These are phyloP conservation scores for Mortierella sp. DNA, from an alignment of 371 early-diverging fungal species.

Conservation along the genomic window DNA sequence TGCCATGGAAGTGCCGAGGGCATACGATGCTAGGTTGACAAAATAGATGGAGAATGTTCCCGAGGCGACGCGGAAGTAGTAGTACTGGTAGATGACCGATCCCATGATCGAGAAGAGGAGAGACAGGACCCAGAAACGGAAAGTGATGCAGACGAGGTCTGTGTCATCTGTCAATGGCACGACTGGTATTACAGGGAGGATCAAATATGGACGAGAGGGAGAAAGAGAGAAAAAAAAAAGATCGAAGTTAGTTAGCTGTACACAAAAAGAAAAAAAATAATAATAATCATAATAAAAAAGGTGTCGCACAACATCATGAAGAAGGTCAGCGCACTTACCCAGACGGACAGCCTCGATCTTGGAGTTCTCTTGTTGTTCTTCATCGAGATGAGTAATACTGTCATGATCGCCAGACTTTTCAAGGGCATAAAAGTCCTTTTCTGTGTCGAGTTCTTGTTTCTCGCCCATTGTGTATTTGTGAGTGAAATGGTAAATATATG, in stretches of 20 bases:
- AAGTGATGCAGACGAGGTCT: conserved; percentile 73
- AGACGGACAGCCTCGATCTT: conserved; percentile 21
- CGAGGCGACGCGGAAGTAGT: conserved; percentile 55
- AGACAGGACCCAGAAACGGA: conserved; percentile 77
- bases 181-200: not conserved
- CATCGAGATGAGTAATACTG: not conserved
- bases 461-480: not conserved
- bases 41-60: conserved; percentile 51
- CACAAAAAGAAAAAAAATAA: not conserved
- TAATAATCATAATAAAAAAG: not conserved
- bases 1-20: conserved; percentile 49
- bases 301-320: too few relatives aligned
- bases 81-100: conserved; percentile 64
- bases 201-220: not conserved
- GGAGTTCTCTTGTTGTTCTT: conserved; percentile 9
- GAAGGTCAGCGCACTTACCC: not conserved
- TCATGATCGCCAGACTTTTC: not conserved
- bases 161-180: conserved; percentile 73
- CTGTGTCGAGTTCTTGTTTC: not conserved
- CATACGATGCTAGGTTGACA: conserved; percentile 51
- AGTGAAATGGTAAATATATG: too few relatives aligned
- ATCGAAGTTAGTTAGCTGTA: not conserved
- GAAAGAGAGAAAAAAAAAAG: not conserved
- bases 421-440: not conserved
- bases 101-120: conserved; percentile 71